phyloP scores from a whole-genome alignment of 345 rosid genomes.

The Fremontodendron californicum region DNA sequence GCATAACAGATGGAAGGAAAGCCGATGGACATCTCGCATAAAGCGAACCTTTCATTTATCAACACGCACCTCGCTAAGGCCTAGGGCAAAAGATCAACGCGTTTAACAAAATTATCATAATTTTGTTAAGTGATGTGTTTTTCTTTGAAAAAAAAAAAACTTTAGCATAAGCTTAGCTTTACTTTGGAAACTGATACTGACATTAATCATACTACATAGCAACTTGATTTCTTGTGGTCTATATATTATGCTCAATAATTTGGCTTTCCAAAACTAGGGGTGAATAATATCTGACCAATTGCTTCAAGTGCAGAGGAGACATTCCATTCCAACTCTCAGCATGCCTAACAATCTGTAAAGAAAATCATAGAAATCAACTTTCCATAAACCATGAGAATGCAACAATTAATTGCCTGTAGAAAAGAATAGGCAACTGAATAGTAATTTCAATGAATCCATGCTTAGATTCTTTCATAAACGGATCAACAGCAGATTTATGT shows the following conservation, averaged over 20 bases:
- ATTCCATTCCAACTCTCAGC: slow-evolving; percentile 81
- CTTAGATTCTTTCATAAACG: neutral
- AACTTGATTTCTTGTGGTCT: slow-evolving; percentile 5
- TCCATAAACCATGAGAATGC: neutral
- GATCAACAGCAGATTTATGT: neutral
- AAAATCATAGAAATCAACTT: neutral
- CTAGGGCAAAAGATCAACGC: too few relatives aligned
- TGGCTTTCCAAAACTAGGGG: slow-evolving; percentile 27
- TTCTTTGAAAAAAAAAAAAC: too few relatives aligned
- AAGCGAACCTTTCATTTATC: too few relatives aligned
- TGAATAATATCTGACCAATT: slow-evolving; percentile 69
- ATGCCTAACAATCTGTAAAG: slow-evolving; percentile 60
- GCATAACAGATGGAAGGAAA: too few relatives aligned
- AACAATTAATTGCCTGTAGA: neutral
- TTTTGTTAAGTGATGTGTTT: too few relatives aligned
- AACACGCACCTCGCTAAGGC: too few relatives aligned
- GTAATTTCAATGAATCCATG: neutral
- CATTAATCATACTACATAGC: neutral
- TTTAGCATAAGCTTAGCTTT: too few relatives aligned
- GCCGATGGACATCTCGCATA: too few relatives aligned
- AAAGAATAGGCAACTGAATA: neutral
- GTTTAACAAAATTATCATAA: too few relatives aligned
- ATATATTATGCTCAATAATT: slow-evolving; percentile 7
- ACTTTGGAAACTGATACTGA: too few relatives aligned
- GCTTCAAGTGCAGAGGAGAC: slow-evolving; percentile 78